Evolutionary conservation across 352 stramenopile genomes (phyloP), one percentile per base, ranked within the genome.

Genomic region (Phytophthora syringae): DNA sequence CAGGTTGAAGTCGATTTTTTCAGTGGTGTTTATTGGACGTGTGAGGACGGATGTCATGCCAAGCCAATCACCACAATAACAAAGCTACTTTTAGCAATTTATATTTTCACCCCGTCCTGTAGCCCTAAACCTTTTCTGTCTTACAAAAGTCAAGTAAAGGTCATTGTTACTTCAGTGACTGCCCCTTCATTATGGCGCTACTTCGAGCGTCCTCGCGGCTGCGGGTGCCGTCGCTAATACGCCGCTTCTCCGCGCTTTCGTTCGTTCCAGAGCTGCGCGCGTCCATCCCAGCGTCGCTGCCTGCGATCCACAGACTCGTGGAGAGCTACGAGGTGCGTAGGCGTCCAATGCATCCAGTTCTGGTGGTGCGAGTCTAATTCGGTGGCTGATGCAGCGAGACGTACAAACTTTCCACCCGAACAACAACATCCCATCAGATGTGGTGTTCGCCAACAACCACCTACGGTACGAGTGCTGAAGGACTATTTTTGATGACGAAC

Each of bases 371-470:
- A 36, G 10, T 36, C 30, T 36, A 11, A 36, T 12, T 32, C 27
- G 27, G 27, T n/a, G n/a, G n/a, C n/a, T n/a, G 5, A 27, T 32
- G n/a, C 12, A 89, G 81, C 64, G 70, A 22, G 64, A 74, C n/a
- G 74, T 80, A 50, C 42, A 68, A 25, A 67, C 64, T 12, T 90
- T 90, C 54, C 32, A 50, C 30, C 79, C 81, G n/a, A 81, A 76
- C 49, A 22, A 58, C 6, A 70, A 51, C 16, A 67, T 74, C n/a
- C 62, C 77, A 42, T 74, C 72, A 15, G 83, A 88, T 40, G 82
- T 89, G 25, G 79, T 92, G 13, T 92, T 92, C 32, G 78, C 81
- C 16, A 92, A 90, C 67, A 92, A 92, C 60, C 81, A 90, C 49
- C 50, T 92, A 51, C 59, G 75, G 81, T 86, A 60, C 25, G 62